Evolutionary conservation across 176 grass and related monocot genomes (phyloP), one percentile per base, ranked within the genome.

Genomic region (barley (Hordeum vulgare)): DNA sequence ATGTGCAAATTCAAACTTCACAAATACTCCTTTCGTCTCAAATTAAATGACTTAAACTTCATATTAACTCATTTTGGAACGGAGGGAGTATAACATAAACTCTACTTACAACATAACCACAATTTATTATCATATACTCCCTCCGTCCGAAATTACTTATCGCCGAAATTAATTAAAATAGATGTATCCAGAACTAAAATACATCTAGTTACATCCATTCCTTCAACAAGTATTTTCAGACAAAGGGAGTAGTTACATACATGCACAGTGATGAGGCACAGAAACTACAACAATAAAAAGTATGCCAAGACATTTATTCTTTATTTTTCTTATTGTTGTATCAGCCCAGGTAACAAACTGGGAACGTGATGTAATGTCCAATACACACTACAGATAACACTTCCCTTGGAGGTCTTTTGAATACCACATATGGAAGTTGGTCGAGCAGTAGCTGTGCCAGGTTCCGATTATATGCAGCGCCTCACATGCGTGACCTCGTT

Each of bases 401-500:
- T 83, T 37, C 79, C 64, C 81, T 67, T 67, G 67, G 7, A 44
- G 36, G 42, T 79, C 14, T 47, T 47, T 15, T 4, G 11, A 42
- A 9, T 7, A 37, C 40, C 54, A 61, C 0, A 18, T 11, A 33
- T 28, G 11, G 8, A 34, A 25, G 66, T 6, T 26, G n/a, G 13
- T 61, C 13, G 17, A 62, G 73, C 31, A 58, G 34, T 33, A 40
- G 7, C 71, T 47, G 29, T 31, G 26, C 21, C 65, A 33, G 11
- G 36, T 60, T 37, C 41, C 37, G 37, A 5, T 54, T 2, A 20
- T 54, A 54, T 63, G 54, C 2, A 54, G 26, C 36, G 24, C 59
- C 24, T 92, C 83, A 92, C 69, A 92, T 78, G 33, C 83, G 90
- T 60, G 90, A 77, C 75, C 75, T 92, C 13, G 83, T 40, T 10